Evolutionary conservation across 768 basidiomycete genomes (phyloP).

Genomic region (Suillus decipiens): DNA sequence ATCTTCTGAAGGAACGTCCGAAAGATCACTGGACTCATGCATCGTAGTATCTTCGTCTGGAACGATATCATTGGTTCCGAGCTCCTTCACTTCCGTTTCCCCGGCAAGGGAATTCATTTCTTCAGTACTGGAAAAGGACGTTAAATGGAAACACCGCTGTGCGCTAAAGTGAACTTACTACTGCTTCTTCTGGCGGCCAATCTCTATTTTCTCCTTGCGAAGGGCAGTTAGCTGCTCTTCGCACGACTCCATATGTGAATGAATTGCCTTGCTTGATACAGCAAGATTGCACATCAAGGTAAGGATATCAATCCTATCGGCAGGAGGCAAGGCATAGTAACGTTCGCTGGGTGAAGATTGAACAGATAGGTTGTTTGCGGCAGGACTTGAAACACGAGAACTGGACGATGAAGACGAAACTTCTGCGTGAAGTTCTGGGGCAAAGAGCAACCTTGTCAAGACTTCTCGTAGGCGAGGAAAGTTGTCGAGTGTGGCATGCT

Average conservation of each 20-base stretch:
- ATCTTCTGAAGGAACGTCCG: slow-evolving; percentile 65
- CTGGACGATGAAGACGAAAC: slow-evolving; percentile 45
- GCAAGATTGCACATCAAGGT: slow-evolving; percentile 89
- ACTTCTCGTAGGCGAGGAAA: slow-evolving; percentile 75
- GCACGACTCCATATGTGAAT: slow-evolving; percentile 86
- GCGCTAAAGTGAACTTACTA: slow-evolving; percentile 55
- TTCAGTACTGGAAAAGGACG: slow-evolving; percentile 51
- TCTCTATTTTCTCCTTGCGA: slow-evolving; percentile 93
- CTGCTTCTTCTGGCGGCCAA: slow-evolving; percentile 87
- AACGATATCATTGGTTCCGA: slow-evolving; percentile 36
- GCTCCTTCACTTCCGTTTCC: slow-evolving; percentile 53
- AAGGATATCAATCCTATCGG: slow-evolving; percentile 83
- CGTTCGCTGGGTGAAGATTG: slow-evolving; percentile 61
- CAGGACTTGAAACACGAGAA: slow-evolving; percentile 51
- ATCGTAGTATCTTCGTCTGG: slow-evolving; percentile 56
- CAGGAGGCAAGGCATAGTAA: slow-evolving; percentile 71
- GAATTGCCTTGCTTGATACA: slow-evolving; percentile 86
- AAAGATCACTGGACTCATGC: slow-evolving; percentile 72
- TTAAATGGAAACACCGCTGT: slow-evolving; percentile 17
- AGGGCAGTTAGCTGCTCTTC: slow-evolving; percentile 89
- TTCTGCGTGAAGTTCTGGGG: slow-evolving; percentile 51
- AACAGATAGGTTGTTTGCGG: slow-evolving; percentile 38
- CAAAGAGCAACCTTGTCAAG: slow-evolving; percentile 72
- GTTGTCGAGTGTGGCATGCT: slow-evolving; percentile 75
- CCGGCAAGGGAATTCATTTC: slow-evolving; percentile 68